phyloP scores from a whole-genome alignment of 1,139 yeast genomes.

The Geotrichum bryndzae region DNA sequence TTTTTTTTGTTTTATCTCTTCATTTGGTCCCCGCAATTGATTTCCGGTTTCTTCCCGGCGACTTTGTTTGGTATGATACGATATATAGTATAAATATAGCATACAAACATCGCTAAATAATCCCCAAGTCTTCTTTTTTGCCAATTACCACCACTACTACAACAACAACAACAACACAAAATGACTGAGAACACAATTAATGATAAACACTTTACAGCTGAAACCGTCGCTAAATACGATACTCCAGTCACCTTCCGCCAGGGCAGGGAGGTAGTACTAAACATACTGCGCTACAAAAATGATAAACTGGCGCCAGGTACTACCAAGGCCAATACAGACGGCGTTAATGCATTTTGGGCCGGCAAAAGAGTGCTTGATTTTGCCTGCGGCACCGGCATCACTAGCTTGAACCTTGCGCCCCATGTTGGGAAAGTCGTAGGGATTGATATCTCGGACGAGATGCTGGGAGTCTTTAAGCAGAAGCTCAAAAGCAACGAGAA shows the following conservation, averaged over 20 bases:
- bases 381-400: slow-evolving; percentile 32
- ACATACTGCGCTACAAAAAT: slow-evolving; percentile 37
- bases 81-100: too few species aligned
- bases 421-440: slow-evolving; percentile 28
- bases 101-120: too few species aligned
- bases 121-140: too few species aligned
- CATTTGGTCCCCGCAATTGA: too few species aligned
- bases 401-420: slow-evolving; percentile 26
- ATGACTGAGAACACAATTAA: neutral
- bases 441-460: slow-evolving; percentile 29
- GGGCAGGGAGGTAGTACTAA: neutral
- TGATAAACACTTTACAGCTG: neutral
- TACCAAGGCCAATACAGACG: slow-evolving; percentile 6
- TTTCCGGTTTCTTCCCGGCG: too few species aligned
- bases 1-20: too few species aligned
- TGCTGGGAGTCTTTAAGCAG: slow-evolving; percentile 26
- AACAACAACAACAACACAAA: neutral
- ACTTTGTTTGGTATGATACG: too few species aligned
- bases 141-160: neutral
- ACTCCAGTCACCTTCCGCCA: neutral
- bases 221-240: neutral
- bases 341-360: slow-evolving; percentile 19
- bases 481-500: slow-evolving; percentile 22
- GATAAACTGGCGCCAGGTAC: slow-evolving; percentile 23
- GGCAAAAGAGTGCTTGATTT: slow-evolving; percentile 28